These are phyloP conservation scores for Candida sanyaensis DNA, from an alignment of 1,139 yeast genomes.

Conservation along the genomic window DNA sequence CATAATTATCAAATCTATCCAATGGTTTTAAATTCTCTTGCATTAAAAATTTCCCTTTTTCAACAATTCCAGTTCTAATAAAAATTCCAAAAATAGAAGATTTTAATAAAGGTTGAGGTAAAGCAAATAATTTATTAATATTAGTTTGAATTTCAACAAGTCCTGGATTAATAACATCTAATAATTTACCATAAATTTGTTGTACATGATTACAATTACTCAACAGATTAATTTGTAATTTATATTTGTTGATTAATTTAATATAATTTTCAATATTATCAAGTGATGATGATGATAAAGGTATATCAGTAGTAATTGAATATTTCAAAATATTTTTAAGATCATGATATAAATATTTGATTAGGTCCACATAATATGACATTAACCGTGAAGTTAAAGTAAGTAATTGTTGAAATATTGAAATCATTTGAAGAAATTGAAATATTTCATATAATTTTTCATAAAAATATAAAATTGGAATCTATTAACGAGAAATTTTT, in stretches of 20 bases:
- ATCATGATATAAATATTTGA: neutral
- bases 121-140: neutral
- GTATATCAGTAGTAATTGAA: neutral
- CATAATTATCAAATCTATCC: constrained; percentile 1
- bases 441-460: neutral
- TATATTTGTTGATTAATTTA: neutral
- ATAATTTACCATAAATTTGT: neutral
- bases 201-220: neutral
- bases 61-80: neutral
- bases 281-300: neutral
- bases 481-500: constrained; percentile 2
- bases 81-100: constrained; percentile 1
- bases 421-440: neutral
- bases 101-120: neutral
- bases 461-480: neutral
- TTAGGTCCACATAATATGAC: neutral
- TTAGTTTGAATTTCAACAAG: neutral
- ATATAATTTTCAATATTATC: neutral
- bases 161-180: neutral
- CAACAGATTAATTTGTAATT: neutral
- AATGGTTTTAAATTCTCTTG: neutral
- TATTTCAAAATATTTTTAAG: neutral
- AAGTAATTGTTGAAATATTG: neutral
- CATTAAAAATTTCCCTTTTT: neutral
- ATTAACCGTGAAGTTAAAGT: neutral